These are phyloP conservation scores for Maudiozyma serrabonitensis DNA, from an alignment of 805 yeast species.

Conservation along the genomic window DNA sequence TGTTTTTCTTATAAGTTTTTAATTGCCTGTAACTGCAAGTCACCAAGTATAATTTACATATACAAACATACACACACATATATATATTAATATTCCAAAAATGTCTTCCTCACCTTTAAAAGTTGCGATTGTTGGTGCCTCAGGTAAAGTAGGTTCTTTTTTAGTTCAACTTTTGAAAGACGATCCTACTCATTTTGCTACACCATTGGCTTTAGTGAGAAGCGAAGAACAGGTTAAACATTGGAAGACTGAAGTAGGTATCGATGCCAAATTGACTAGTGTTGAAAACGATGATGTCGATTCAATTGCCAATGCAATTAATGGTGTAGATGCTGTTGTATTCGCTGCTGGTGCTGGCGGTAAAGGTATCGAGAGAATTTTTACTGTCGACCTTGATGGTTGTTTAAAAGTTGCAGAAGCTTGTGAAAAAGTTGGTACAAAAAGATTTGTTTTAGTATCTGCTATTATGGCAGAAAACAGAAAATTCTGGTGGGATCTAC, in stretches of 20 bases:
- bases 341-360: conserved; percentile 52
- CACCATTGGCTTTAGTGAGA: conserved; percentile 38
- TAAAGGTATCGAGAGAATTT: conserved; percentile 27
- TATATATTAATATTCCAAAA: not conserved
- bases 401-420: conserved; percentile 51
- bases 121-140: conserved; percentile 48
- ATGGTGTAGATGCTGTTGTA: conserved; percentile 46
- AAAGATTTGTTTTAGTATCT: conserved; percentile 44
- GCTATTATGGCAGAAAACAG: conserved; percentile 48
- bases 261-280: conserved; percentile 31
- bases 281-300: conserved; percentile 30
- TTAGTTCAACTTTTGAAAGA: conserved; percentile 31
- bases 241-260: conserved; percentile 32
- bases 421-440: conserved; percentile 33
- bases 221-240: conserved; percentile 35
- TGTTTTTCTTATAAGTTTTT: no score
- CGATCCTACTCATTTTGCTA: conserved; percentile 24
- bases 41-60: no score
- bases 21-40: no score
- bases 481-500: conserved; percentile 32
- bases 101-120: conserved; percentile 10
- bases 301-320: conserved; percentile 31
- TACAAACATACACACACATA: not conserved
- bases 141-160: conserved; percentile 49
- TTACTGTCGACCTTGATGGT: conserved; percentile 53